Conservation (phyloP, 768 basidiomycete genomes). For the Mycena latifolia region DNA sequence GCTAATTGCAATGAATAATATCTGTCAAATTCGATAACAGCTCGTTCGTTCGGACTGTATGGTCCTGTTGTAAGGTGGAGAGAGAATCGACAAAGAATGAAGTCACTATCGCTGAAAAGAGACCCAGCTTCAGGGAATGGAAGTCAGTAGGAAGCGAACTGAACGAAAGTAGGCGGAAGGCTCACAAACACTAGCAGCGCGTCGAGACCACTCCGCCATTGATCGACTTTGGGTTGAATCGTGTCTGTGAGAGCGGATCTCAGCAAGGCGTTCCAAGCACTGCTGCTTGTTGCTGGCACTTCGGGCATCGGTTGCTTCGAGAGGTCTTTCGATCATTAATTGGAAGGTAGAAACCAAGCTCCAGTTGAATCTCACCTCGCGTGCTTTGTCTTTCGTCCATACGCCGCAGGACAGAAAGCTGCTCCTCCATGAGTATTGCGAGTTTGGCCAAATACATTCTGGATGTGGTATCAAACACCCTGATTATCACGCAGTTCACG, state of each 20-base stretch:
- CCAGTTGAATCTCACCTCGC: conserved; percentile 1
- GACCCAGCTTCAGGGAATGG: conserved; percentile 29
- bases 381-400: conserved; percentile 27
- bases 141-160: background rate
- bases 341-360: background rate
- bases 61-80: conserved; percentile 20
- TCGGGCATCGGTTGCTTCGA: conserved; percentile 35
- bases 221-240: conserved; percentile 34
- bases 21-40: conserved; percentile 31
- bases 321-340: conserved; percentile 17
- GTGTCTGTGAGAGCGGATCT: conserved; percentile 25
- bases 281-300: conserved; percentile 36
- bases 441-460: conserved; percentile 16
- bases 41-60: conserved; percentile 22
- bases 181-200: conserved; percentile 38
- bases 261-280: conserved; percentile 37
- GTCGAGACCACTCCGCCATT: conserved; percentile 37
- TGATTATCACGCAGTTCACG: background rate
- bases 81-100: conserved; percentile 38
- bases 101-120: conserved; percentile 38
- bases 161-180: too few species aligned
- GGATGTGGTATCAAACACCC: background rate
- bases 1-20: conserved; percentile 25
- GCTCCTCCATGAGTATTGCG: conserved; percentile 26
- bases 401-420: conserved; percentile 17